Evolutionary conservation across 495 filamentous ascomycete genomes (phyloP), one percentile per base, ranked within the genome.

Genomic region (Annulohypoxylon stygium): DNA sequence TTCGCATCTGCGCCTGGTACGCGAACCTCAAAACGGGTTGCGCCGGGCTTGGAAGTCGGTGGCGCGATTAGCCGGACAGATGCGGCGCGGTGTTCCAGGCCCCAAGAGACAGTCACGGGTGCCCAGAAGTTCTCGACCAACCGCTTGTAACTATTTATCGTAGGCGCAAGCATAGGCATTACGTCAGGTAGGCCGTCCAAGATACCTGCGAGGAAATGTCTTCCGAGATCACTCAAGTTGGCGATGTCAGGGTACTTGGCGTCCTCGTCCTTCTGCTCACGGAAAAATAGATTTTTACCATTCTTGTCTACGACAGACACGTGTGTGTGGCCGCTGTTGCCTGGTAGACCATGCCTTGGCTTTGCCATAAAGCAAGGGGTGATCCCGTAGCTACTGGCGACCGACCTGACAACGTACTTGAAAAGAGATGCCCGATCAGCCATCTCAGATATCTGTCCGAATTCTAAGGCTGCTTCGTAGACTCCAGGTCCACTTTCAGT

Each of bases 341-440:
- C 96, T 0, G 96, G 96, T 0, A 98, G 82, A 0, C 93, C 93
- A 74, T 96, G 88, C 50, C 91, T 88, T 4, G 96, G 96, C 78
- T 98, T 99, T n/a, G 96, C 96, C 96, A 99, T 99, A 83, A 99
- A 99, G 78, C 93, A 95, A 0, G 96, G 96, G 0, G 93, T 97
- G 75, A 98, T 97, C 50, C 93, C 94, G 80, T 93, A 91, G 78
- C 92, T 92, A 50, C 87, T 91, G 14, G 92, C 93, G 33, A 97
- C 86, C 0, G 92, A 92, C 81, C 97, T 97, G 60, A 97, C 93
- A 4, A 92, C 89, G 69, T 96, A 94, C 89, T 99, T 99, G 88
- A 99, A 99, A 2, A 99, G 84, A 34, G 89, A 88, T 9, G 96
- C 94, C 75, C 91, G 90, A 76, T 98, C 96, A 0, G 96, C 96